Conservation (phyloP, 2,329 filamentous ascomycete species). For the Aurifilum marmelostoma region DNA sequence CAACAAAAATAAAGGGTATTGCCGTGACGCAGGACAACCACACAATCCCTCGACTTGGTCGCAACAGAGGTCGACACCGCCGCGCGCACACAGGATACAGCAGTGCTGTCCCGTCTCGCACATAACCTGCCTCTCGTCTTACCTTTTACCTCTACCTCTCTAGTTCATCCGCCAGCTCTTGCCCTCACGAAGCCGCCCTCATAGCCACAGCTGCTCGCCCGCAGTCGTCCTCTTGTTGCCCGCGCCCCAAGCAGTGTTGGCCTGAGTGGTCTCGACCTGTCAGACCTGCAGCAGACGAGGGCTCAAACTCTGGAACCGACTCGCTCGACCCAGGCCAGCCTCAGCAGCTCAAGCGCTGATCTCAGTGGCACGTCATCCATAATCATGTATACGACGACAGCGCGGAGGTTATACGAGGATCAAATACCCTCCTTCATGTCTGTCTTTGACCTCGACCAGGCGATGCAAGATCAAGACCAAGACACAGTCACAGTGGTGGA, state of each 20-base stretch:
- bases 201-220: constrained; percentile 7
- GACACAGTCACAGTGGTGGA: constrained; percentile 59
- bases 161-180: constrained; percentile 21
- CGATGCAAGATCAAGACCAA: constrained; percentile 56
- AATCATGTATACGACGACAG: constrained; percentile 65
- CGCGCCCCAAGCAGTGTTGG: constrained; percentile 20
- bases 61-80: constrained; percentile 21
- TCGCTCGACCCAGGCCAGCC: constrained; percentile 17
- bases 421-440: constrained; percentile 78
- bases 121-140: constrained; percentile 23
- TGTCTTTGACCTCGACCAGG: constrained; percentile 67
- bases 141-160: not conserved
- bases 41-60: constrained; percentile 13
- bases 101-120: constrained; percentile 51
- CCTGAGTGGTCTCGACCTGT: not conserved
- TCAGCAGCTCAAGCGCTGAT: constrained; percentile 16
- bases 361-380: constrained; percentile 13
- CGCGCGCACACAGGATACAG: constrained; percentile 52
- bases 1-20: constrained; percentile 25
- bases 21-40: constrained; percentile 11
- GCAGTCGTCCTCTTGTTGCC: not conserved
- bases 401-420: constrained; percentile 66
- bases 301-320: constrained; percentile 6
- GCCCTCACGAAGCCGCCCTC: constrained; percentile 12
- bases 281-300: constrained; percentile 12